Conservation (phyloP, 2,329 filamentous ascomycete genomes). For the Pseudogymnoascus sp. region DNA sequence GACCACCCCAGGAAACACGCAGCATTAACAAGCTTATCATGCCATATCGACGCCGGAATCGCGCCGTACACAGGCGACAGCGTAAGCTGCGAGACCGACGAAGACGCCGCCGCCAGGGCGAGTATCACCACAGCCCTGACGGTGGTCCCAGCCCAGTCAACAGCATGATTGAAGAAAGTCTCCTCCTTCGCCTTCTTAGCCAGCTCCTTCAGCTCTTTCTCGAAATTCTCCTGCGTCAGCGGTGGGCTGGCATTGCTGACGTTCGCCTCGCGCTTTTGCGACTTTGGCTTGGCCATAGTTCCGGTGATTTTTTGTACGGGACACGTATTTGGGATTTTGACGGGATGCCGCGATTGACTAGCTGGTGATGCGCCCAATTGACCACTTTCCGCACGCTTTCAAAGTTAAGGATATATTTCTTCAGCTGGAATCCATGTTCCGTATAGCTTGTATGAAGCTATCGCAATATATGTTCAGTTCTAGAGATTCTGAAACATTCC, state of each 20-base stretch:
- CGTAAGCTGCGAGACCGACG: constrained; percentile 63
- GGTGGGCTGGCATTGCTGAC: constrained; percentile 27
- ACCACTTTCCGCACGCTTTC: not conserved
- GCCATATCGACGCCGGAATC: constrained; percentile 66
- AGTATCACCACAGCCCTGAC: constrained; percentile 37
- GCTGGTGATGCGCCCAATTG: not conserved
- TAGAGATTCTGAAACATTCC: not conserved
- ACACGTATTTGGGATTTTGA: constrained; percentile 5
- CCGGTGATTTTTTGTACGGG: constrained; percentile 1
- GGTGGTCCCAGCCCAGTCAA: constrained; percentile 23
- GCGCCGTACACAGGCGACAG: constrained; percentile 84
- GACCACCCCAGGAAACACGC: constrained; percentile 66
- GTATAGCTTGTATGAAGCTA: constrained; percentile 2
- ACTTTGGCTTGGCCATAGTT: constrained; percentile 42
- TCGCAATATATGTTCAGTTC: not conserved
- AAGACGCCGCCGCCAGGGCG: constrained; percentile 51
- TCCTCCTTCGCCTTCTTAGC: constrained; percentile 27
- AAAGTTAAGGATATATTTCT: not conserved
- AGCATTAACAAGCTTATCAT: constrained; percentile 55
- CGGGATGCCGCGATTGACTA: not conserved
- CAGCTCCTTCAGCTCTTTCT: constrained; percentile 26
- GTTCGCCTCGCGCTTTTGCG: constrained; percentile 33
- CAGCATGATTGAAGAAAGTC: constrained; percentile 23
- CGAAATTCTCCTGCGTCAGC: constrained; percentile 28
- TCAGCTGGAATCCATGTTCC: not conserved